Percentiles rank a stretch among this genome's conserved stretches.
phyloP scores from a whole-genome alignment of 2,329 filamentous ascomycete species.

The Colletotrichum simmondsii region DNA sequence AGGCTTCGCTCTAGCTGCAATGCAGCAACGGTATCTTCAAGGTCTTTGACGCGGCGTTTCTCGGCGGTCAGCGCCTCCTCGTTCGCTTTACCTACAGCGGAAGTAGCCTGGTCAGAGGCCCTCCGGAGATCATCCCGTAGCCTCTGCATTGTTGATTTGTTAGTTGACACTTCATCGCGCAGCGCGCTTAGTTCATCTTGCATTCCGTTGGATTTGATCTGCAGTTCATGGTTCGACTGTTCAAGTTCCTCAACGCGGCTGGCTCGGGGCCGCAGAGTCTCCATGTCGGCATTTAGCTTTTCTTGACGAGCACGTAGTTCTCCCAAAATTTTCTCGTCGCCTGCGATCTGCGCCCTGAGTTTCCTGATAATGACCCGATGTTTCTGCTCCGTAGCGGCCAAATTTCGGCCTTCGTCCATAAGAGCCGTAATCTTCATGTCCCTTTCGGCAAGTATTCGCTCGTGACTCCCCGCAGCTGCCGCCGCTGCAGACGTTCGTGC shows the following conservation, averaged over 20 bases:
- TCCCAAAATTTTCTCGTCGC: slow-evolving; percentile 72
- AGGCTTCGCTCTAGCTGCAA: slow-evolving; percentile 84
- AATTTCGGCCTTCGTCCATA: slow-evolving; percentile 90
- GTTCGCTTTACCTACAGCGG: slow-evolving; percentile 73
- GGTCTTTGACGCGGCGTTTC: slow-evolving; percentile 59
- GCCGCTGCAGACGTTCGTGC: slow-evolving; percentile 76
- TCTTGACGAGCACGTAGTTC: slow-evolving; percentile 70
- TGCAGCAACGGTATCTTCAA: slow-evolving; percentile 69
- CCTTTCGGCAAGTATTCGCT: slow-evolving; percentile 87
- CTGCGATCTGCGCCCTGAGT: slow-evolving; percentile 72
- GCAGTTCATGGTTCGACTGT: slow-evolving; percentile 54
- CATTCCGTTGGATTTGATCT: slow-evolving; percentile 40
- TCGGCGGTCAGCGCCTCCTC: slow-evolving; percentile 76
- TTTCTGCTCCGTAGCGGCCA: slow-evolving; percentile 88
- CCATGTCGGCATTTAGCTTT: slow-evolving; percentile 64
- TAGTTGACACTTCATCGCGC: slow-evolving; percentile 71
- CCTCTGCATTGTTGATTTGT: slow-evolving; percentile 73
- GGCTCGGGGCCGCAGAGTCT: slow-evolving; percentile 57
- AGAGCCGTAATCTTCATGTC: slow-evolving; percentile 90
- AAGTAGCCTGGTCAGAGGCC: slow-evolving; percentile 73
- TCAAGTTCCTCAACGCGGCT: slow-evolving; percentile 64
- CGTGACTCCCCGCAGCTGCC: slow-evolving; percentile 71
- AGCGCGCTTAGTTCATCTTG: slow-evolving; percentile 62
- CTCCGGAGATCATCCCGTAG: slow-evolving; percentile 77
- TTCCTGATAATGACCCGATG: slow-evolving; percentile 87